A percentile compares a stretch with the other conserved stretches of the same genome.
Evolutionary conservation across 164 flowering plant species (phyloP).

Genomic region (Liquidambar formosana): DNA sequence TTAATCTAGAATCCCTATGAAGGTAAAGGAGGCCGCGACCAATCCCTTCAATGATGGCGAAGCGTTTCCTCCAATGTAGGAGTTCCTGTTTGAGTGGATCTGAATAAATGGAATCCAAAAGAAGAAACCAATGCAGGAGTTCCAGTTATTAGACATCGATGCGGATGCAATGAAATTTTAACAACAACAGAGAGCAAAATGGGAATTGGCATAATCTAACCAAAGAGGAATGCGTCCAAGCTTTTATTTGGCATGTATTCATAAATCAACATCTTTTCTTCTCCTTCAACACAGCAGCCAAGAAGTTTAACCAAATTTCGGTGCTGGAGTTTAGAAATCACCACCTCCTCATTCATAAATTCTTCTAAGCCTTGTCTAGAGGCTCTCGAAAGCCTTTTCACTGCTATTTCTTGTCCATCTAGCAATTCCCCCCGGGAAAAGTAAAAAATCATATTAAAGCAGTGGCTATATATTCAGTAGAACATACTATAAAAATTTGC

Average conservation of each 20-base stretch:
- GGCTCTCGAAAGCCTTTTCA: conserved; percentile 40
- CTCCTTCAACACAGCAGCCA: conserved; percentile 42
- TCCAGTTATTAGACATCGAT: too few relatives aligned
- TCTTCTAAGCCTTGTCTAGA: conserved; percentile 45
- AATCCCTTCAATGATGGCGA: conserved; percentile 31
- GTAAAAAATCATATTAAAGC: too few relatives aligned
- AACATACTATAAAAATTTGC: too few relatives aligned
- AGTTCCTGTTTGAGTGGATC: conserved; percentile 19
- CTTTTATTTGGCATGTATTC: conserved; percentile 36
- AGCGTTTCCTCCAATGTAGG: conserved; percentile 33
- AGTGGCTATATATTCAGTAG: too few relatives aligned
- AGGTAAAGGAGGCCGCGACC: conserved; percentile 39
- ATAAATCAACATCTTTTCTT: conserved; percentile 36
- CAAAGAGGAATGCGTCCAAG: conserved; percentile 29
- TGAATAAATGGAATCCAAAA: background rate
- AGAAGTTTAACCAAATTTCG: conserved; percentile 46
- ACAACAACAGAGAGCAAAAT: too few relatives aligned
- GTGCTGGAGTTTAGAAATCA: conserved; percentile 44
- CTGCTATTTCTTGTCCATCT: conserved; percentile 41
- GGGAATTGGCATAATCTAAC: conserved; percentile 15
- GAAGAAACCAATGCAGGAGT: background rate
- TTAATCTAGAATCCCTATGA: conserved; percentile 34
- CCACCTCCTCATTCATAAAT: conserved; percentile 44
- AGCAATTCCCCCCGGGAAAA: conserved; percentile 31
- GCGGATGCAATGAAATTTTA: too few relatives aligned